A percentile compares a stretch with the other conserved stretches of the same genome.
Evolutionary conservation across 2,329 filamentous ascomycete genomes (phyloP).

Genomic region (Diaporthe capsici): DNA sequence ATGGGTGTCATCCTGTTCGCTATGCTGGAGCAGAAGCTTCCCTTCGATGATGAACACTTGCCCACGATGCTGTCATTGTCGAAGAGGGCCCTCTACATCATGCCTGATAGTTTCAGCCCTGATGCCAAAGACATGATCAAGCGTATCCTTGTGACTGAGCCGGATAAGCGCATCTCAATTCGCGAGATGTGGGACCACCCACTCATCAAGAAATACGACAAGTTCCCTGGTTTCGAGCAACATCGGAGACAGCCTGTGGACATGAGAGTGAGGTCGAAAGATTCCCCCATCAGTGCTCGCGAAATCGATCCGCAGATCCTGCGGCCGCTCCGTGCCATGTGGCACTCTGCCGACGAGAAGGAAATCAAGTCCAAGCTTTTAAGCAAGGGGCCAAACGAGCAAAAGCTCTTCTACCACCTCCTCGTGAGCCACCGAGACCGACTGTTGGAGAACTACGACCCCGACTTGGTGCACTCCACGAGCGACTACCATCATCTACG

Average conservation of each 20-base stretch:
- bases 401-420: conserved; percentile 93
- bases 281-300: conserved; percentile 69
- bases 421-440: conserved; percentile 86
- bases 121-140: conserved; percentile 85
- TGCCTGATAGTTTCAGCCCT: conserved; percentile 72
- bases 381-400: conserved; percentile 81
- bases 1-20: conserved; percentile 92
- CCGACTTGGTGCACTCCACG: conserved; percentile 83
- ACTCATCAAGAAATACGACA: conserved; percentile 86
- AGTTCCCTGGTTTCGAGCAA: conserved; percentile 76
- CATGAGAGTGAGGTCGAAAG: conserved; percentile 73
- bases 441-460: conserved; percentile 88
- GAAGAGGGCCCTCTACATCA: conserved; percentile 70
- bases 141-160: conserved; percentile 84
- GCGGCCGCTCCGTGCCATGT: conserved; percentile 88
- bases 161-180: conserved; percentile 83
- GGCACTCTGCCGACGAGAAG: conserved; percentile 86
- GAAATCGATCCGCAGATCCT: conserved; percentile 87
- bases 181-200: conserved; percentile 89
- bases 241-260: conserved; percentile 67
- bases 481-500: conserved; percentile 91
- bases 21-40: conserved; percentile 85
- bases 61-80: conserved; percentile 72
- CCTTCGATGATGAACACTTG: conserved; percentile 78
- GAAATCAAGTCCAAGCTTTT: conserved; percentile 79